These are phyloP conservation scores for Fusarium oxysporum DNA, from an alignment of 2,329 filamentous ascomycete species.

Conservation along the genomic window DNA sequence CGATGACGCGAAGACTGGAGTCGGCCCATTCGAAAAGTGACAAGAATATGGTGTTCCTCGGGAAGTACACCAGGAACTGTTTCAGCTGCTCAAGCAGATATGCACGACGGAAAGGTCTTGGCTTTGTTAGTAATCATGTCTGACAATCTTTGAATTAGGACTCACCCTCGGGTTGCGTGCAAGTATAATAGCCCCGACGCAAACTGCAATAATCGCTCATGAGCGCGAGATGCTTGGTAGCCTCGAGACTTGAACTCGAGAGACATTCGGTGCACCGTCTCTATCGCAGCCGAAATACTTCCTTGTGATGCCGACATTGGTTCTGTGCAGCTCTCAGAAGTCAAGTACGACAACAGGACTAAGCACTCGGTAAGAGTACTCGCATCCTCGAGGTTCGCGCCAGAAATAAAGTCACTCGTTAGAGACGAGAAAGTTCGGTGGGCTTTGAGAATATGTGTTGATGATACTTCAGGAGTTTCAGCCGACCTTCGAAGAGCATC, in stretches of 20 bases:
- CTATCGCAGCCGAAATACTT: constrained; percentile 64
- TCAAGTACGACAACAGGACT: constrained; percentile 75
- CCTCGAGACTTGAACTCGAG: constrained; percentile 55
- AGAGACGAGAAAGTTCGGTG: constrained; percentile 64
- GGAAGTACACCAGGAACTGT: constrained; percentile 72
- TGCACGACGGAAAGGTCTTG: constrained; percentile 73
- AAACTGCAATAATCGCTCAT: constrained; percentile 77
- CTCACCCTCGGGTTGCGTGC: constrained; percentile 70
- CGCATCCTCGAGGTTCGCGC: constrained; percentile 61
- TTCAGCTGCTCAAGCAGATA: constrained; percentile 72
- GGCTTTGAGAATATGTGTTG: constrained; percentile 63
- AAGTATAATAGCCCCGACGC: constrained; percentile 73
- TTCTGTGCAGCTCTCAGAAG: constrained; percentile 55
- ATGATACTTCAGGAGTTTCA: constrained; percentile 36
- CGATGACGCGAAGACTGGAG: constrained; percentile 76
- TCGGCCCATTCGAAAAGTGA: constrained; percentile 80
- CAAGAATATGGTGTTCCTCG: constrained; percentile 81
- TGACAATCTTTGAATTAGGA: not conserved
- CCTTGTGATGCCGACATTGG: constrained; percentile 62
- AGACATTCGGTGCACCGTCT: constrained; percentile 56
- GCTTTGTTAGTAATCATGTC: constrained; percentile 30
- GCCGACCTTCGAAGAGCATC: constrained; percentile 34
- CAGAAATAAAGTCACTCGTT: constrained; percentile 67
- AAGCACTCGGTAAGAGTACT: constrained; percentile 70
- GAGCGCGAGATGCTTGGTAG: constrained; percentile 50